A percentile compares a stretch with the other conserved stretches of the same genome.
Evolutionary conservation across 2,329 filamentous ascomycete genomes (phyloP).

Genomic region (Monilinia laxa): DNA sequence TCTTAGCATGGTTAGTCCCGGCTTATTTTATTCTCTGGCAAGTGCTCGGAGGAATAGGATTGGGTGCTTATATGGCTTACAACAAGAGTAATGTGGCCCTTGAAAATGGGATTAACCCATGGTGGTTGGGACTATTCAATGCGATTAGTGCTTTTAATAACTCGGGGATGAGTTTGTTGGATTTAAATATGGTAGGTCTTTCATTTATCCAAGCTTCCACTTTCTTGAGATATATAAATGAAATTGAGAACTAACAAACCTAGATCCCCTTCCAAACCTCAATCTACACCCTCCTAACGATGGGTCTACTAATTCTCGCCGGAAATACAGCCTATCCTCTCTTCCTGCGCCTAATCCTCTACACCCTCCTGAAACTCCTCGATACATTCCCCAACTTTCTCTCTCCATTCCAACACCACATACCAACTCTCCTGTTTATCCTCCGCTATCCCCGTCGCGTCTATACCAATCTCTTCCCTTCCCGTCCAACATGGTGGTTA

Average conservation of each 20-base stretch:
- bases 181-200: constrained; percentile 57
- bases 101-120: constrained; percentile 60
- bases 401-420: constrained; percentile 39
- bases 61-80: constrained; percentile 60
- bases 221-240: neutral
- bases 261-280: constrained; percentile 45
- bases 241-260: neutral
- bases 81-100: constrained; percentile 51
- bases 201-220: neutral
- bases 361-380: constrained; percentile 49
- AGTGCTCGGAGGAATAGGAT: constrained; percentile 55
- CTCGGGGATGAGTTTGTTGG: constrained; percentile 66
- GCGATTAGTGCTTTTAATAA: constrained; percentile 70
- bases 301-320: constrained; percentile 60
- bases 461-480: constrained; percentile 64
- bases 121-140: constrained; percentile 69
- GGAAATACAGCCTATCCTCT: constrained; percentile 56
- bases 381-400: constrained; percentile 42
- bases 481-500: constrained; percentile 64
- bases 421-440: constrained; percentile 54
- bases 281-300: constrained; percentile 45
- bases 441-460: constrained; percentile 57
- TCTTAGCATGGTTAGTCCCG: constrained; percentile 60
- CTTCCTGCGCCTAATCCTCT: constrained; percentile 59
- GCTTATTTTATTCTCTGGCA: constrained; percentile 61